phyloP scores from a whole-genome alignment of 108 stramenopile genomes.

The Chaetoceros tenuissimus region DNA sequence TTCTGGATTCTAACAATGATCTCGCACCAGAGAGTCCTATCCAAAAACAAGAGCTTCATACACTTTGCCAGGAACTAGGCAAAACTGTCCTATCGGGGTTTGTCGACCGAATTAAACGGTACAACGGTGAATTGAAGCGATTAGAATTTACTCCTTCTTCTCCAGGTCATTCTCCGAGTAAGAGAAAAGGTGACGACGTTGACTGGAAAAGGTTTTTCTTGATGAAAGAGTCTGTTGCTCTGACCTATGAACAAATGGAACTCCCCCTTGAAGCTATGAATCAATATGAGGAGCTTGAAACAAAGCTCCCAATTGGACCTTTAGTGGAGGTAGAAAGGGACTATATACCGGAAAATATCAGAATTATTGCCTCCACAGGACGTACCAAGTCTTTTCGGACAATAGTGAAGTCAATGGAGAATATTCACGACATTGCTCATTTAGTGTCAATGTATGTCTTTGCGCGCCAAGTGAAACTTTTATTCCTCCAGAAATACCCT shows the following conservation, averaged over 20 bases:
- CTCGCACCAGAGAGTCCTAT: slow-evolving; percentile 2
- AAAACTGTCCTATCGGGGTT: slow-evolving; percentile 59
- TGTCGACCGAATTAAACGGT: slow-evolving; percentile 51
- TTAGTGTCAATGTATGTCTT: slow-evolving; percentile 55
- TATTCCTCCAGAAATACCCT: slow-evolving; percentile 53
- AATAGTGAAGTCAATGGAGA: slow-evolving; percentile 26
- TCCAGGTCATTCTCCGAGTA: slow-evolving; percentile 21
- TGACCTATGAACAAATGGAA: slow-evolving; percentile 80
- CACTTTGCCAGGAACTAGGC: slow-evolving; percentile 54
- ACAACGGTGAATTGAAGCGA: slow-evolving; percentile 63
- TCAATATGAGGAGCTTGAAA: slow-evolving; percentile 72
- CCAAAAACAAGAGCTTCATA: slow-evolving; percentile 61
- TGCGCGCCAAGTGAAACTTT: slow-evolving; percentile 46
- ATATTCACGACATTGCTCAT: slow-evolving; percentile 40
- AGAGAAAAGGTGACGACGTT: slow-evolving; percentile 20
- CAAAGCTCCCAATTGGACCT: slow-evolving; percentile 50
- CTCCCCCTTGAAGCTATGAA: slow-evolving; percentile 60
- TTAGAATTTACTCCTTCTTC: slow-evolving; percentile 45
- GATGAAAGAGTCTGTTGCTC: slow-evolving; percentile 74
- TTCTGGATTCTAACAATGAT: slow-evolving; percentile 22
- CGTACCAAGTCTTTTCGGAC: slow-evolving; percentile 49
- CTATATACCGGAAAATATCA: slow-evolving; percentile 2
- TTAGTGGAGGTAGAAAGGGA: slow-evolving; percentile 4
- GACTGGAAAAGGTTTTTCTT: slow-evolving; percentile 70
- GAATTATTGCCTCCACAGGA: slow-evolving; percentile 41